A percentile compares a stretch with the other conserved stretches of the same genome.
Evolutionary conservation across 257 asterid species (phyloP).

Genomic region (Avicennia marina): DNA sequence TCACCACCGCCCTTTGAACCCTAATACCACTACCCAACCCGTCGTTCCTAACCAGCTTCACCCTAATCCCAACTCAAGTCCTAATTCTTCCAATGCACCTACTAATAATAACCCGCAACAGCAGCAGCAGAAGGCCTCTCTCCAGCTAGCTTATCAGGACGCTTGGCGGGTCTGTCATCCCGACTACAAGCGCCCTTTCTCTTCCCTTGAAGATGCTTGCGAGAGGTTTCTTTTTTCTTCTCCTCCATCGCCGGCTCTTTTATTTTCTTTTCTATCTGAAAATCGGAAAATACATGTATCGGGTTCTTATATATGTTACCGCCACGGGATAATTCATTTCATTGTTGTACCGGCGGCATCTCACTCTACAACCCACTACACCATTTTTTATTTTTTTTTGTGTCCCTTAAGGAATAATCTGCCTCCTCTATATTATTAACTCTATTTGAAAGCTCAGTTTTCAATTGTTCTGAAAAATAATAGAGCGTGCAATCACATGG

Average conservation of each 20-base stretch:
- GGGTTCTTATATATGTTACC: too few relatives aligned
- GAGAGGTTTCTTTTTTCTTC: slow-evolving; percentile 47
- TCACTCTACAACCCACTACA: too few relatives aligned
- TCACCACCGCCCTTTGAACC: slow-evolving; percentile 49
- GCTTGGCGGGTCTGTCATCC: slow-evolving; percentile 99
- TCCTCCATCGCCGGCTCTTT: not conserved
- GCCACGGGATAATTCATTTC: too few relatives aligned
- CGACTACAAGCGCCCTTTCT: slow-evolving; percentile 83
- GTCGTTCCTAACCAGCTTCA: slow-evolving; percentile 14
- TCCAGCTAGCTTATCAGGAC: slow-evolving; percentile 94
- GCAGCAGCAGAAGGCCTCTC: slow-evolving; percentile 52
- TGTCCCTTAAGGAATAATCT: too few relatives aligned
- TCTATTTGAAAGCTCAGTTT: too few relatives aligned
- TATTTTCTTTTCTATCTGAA: not conserved
- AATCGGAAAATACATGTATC: too few relatives aligned
- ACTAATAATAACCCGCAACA: slow-evolving; percentile 20
- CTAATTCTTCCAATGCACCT: slow-evolving; percentile 18
- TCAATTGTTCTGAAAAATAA: too few relatives aligned
- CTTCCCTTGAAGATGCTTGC: slow-evolving; percentile 92
- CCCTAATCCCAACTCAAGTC: slow-evolving; percentile 26
- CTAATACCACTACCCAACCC: slow-evolving; percentile 22
- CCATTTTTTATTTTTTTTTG: too few relatives aligned
- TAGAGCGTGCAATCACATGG: not conserved
- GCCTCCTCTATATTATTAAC: too few relatives aligned
- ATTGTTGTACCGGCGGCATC: too few relatives aligned